Evolutionary conservation across 176 grass and related monocot genomes (phyloP).

Genomic region (Lolium rigidum): DNA sequence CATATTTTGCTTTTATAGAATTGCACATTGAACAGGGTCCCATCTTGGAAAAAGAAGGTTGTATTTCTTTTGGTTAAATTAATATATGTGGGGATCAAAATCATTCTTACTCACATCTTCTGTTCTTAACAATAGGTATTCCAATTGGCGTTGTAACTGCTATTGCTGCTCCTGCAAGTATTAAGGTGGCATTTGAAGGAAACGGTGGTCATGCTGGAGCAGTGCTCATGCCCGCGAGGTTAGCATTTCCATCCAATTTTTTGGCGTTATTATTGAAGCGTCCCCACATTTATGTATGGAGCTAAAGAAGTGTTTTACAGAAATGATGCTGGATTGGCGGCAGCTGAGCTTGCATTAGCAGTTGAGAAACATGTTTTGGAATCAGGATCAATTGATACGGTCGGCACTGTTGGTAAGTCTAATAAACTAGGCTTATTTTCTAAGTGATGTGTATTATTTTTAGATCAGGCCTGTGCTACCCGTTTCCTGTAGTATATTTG

Average conservation of each 20-base stretch:
- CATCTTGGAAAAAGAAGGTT: constrained; percentile 97
- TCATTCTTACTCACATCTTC: constrained; percentile 18
- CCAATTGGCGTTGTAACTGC: constrained; percentile 93
- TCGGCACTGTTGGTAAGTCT: constrained; percentile 85
- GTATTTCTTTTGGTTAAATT: constrained; percentile 25
- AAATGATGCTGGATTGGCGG: constrained; percentile 93
- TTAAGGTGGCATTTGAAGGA: constrained; percentile 85
- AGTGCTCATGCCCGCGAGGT: constrained; percentile 94
- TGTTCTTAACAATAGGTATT: constrained; percentile 62
- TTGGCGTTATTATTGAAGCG: neutral
- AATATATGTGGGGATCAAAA: neutral
- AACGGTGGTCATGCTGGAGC: constrained; percentile 97
- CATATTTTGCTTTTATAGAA: constrained; percentile 91
- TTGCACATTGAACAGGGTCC: constrained; percentile 97
- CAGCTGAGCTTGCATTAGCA: constrained; percentile 85
- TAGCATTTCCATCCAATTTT: constrained; percentile 32
- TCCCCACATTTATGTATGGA: neutral
- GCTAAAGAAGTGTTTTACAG: constrained; percentile 46
- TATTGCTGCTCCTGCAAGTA: constrained; percentile 97
- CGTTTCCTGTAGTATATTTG: neutral
- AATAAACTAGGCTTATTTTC: constrained; percentile 14
- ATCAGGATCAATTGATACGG: constrained; percentile 91
- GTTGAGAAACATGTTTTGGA: constrained; percentile 92
- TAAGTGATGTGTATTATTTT: neutral
- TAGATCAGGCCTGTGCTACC: constrained; percentile 16